Base-by-base conservation (phyloP, 495 filamentous ascomycete genomes). In the Aspergillus kassunensis region DNA sequence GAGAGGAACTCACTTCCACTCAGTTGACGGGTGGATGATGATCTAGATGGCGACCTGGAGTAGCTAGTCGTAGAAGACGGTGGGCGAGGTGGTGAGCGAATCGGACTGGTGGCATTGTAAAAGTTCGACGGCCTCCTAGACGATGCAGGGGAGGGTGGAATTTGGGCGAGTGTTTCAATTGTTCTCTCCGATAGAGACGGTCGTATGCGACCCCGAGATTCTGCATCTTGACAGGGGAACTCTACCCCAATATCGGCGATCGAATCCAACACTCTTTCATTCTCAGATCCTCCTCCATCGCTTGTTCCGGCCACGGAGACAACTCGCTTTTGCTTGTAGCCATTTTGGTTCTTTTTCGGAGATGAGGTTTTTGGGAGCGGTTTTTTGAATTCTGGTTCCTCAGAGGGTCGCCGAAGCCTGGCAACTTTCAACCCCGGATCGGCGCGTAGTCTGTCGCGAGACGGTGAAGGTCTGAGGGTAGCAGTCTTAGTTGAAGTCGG, bases 101-200 rank as follows among this genome's bases (percentile, higher is more conserved):
- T 79, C 10, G 80, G 78, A 53, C 77, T 81, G 42, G 80, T 71
- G 11, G 73, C 64, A 47, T 70, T 73, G 63, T 82, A 87, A 65
- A 88, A 85, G 58, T 75, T 81, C 9, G 83, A 85, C 49, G 71
- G 70, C 50, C 82, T 68, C 51, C 75, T 70, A 9, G 64, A 61
- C n/a, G 79, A 68, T 2, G 74, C 78, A 7, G 86, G 86, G 15
- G 86, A 86, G 2, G 83, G 75, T 3, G 85, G 81, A 18, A 88
- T 75, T 40, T 77, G 73, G 24, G 85, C 73, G 11, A 89, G 65
- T 0, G 82, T 86, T 54, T 87, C 84, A 29, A 86, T 80, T 10
- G 86, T 86, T 34, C 86, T 71, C 43, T 89, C 86, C 12, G 83
- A 85, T 19, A 89, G 65, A 1, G 85, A 88, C 19, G 81, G 79